A percentile compares a stretch with the other conserved stretches of the same genome.
Conservation (phyloP, 2,329 filamentous ascomycete genomes). For the Herpotrichia juniperi region DNA sequence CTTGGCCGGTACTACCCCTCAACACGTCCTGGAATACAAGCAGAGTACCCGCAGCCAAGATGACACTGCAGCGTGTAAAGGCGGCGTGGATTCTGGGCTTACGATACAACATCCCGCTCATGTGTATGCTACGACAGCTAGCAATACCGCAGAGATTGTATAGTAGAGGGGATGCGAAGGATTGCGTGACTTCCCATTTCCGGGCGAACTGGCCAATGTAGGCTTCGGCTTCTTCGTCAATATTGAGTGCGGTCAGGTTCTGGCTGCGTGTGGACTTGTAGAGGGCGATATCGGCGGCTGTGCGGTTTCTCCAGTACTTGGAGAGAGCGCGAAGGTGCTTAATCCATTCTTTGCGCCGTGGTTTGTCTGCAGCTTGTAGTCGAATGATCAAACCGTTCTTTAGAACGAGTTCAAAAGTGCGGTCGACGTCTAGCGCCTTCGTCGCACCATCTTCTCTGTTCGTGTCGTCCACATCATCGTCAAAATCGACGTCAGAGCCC, state of each 20-base stretch:
- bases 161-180: constrained; percentile 66
- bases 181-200: constrained; percentile 72
- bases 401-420: constrained; percentile 66
- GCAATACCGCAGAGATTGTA: constrained; percentile 72
- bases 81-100: constrained; percentile 68
- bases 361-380: constrained; percentile 62
- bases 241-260: constrained; percentile 65
- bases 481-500: constrained; percentile 63
- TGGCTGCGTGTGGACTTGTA: constrained; percentile 62
- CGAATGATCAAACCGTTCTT: constrained; percentile 67
- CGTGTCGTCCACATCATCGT: constrained; percentile 54
- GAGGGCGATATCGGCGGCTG: constrained; percentile 61
- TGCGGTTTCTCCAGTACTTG: constrained; percentile 67
- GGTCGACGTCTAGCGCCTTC: constrained; percentile 60
- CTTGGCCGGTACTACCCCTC: constrained; percentile 60
- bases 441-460: constrained; percentile 60
- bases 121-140: constrained; percentile 65
- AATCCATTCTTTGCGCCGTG: constrained; percentile 67
- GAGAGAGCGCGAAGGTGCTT: constrained; percentile 61
- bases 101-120: constrained; percentile 67
- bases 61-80: constrained; percentile 65
- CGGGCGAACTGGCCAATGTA: constrained; percentile 68
- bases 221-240: constrained; percentile 70
- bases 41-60: constrained; percentile 65
- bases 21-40: constrained; percentile 67